Evolutionary conservation across 1,284 basidiomycete species (phyloP).

Genomic region (Marasmius fiardii): DNA sequence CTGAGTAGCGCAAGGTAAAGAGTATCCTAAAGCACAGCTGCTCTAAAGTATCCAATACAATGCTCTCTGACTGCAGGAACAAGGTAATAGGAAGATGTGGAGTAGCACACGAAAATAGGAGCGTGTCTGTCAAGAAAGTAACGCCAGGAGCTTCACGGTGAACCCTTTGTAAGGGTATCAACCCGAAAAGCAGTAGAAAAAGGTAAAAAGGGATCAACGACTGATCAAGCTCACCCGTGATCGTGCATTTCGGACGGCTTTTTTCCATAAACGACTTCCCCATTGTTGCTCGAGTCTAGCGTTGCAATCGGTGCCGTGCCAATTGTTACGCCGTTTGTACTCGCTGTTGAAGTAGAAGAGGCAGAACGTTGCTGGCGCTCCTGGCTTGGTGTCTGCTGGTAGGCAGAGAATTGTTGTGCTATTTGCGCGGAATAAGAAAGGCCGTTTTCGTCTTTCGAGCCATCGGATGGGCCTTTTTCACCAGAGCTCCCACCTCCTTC

Average conservation of each 20-base stretch:
- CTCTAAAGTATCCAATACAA: conserved; percentile 1
- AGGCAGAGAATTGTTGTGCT: conserved; percentile 66
- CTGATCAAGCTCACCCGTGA: conserved; percentile 75
- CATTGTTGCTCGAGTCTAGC: conserved; percentile 20
- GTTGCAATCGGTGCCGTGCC: conserved; percentile 15
- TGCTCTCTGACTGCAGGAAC: neutral
- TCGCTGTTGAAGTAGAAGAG: conserved; percentile 8
- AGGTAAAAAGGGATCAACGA: conserved; percentile 15
- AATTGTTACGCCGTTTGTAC: conserved; percentile 4
- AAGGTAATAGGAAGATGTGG: neutral
- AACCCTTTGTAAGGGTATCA: neutral
- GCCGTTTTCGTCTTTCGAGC: conserved; percentile 15
- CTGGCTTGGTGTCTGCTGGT: conserved; percentile 66
- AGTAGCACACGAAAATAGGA: neutral
- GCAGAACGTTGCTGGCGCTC: conserved; percentile 50
- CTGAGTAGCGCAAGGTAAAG: neutral
- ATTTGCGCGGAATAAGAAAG: conserved; percentile 69
- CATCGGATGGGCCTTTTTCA: conserved; percentile 16
- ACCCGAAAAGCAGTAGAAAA: conserved; percentile 17
- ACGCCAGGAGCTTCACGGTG: neutral
- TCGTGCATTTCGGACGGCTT: conserved; percentile 90
- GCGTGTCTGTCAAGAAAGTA: neutral
- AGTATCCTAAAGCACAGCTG: neutral
- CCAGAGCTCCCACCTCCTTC: neutral
- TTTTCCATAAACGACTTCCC: conserved; percentile 45